Evolutionary conservation across 371 early-diverging fungal species (phyloP).

Genomic region (Syncephalastrum racemosum): DNA sequence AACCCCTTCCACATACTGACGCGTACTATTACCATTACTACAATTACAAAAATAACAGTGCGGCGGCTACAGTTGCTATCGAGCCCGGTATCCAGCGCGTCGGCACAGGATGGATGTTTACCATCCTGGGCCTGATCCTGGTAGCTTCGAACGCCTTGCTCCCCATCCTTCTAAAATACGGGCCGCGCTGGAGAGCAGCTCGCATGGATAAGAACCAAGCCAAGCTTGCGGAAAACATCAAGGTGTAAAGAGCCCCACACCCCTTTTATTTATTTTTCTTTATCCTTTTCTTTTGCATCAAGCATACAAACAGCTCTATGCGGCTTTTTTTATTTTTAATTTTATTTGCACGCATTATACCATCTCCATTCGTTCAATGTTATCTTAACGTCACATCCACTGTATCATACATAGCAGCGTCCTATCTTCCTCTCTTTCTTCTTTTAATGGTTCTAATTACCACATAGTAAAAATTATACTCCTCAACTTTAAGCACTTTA

Average conservation of each 20-base stretch:
- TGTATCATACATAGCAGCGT: no score
- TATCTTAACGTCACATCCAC: no score
- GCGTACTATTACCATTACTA: neutral
- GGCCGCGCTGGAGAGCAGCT: constrained; percentile 5
- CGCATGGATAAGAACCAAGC: constrained; percentile 6
- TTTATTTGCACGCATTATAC: constrained; percentile 2
- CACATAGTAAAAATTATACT: no score
- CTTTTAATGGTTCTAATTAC: no score
- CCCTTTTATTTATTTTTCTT: constrained; percentile 30
- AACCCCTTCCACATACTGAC: neutral
- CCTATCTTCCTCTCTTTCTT: no score
- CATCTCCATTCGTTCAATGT: no score
- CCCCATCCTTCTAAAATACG: constrained; percentile 1
- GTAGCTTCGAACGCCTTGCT: constrained; percentile 1
- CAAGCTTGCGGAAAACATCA: no score
- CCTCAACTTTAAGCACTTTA: no score
- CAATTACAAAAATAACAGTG: constrained; percentile 18
- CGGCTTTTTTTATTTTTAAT: constrained; percentile 2
- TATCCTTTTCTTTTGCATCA: constrained; percentile 36
- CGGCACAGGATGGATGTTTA: constrained; percentile 39
- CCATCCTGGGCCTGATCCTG: constrained; percentile 26
- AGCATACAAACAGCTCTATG: constrained; percentile 26
- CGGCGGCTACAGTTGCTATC: constrained; percentile 24
- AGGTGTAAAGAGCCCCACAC: no score
- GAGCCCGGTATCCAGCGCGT: constrained; percentile 33